Conservation (phyloP, 2,329 filamentous ascomycete species). For the Exophiala aquamarina region DNA sequence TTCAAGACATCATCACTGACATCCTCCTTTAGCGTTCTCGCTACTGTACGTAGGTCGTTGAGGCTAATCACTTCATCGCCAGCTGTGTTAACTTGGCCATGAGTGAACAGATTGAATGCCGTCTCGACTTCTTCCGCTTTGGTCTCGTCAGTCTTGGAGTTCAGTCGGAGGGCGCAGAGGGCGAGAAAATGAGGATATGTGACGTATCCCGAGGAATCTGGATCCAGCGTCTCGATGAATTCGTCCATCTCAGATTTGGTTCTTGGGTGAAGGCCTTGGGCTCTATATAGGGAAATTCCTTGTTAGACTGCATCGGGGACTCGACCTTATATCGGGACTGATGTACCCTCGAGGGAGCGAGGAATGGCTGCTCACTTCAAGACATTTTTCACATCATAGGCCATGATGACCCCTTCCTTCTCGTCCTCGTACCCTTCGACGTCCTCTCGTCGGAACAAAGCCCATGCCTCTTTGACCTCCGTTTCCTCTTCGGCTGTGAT, state of each 20-base stretch:
- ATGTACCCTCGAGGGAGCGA: too few relatives aligned
- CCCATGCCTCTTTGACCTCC: constrained; percentile 88
- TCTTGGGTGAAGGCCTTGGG: constrained; percentile 73
- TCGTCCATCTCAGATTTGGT: constrained; percentile 66
- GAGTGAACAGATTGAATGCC: constrained; percentile 79
- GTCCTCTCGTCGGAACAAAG: constrained; percentile 63
- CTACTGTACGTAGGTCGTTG: constrained; percentile 73
- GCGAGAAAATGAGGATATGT: constrained; percentile 80
- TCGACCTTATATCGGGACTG: too few relatives aligned
- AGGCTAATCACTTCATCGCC: constrained; percentile 69
- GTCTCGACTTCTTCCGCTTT: constrained; percentile 70
- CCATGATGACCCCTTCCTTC: constrained; percentile 68
- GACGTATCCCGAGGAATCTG: constrained; percentile 74
- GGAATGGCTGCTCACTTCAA: constrained; percentile 60
- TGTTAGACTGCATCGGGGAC: too few relatives aligned
- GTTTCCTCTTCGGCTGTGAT: constrained; percentile 79
- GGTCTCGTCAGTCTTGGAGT: constrained; percentile 51
- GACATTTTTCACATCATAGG: constrained; percentile 67
- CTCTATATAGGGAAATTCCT: constrained; percentile 50
- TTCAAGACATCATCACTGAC: constrained; percentile 78
- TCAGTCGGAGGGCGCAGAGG: constrained; percentile 83
- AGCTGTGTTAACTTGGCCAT: constrained; percentile 38
- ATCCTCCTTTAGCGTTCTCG: constrained; percentile 77
- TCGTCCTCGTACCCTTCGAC: constrained; percentile 66
- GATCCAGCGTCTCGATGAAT: constrained; percentile 79